Percentiles rank a stretch among this genome's conserved stretches.
Evolutionary conservation across 2,329 filamentous ascomycete species (phyloP).

Genomic region (Lasiodiplodia sp.): DNA sequence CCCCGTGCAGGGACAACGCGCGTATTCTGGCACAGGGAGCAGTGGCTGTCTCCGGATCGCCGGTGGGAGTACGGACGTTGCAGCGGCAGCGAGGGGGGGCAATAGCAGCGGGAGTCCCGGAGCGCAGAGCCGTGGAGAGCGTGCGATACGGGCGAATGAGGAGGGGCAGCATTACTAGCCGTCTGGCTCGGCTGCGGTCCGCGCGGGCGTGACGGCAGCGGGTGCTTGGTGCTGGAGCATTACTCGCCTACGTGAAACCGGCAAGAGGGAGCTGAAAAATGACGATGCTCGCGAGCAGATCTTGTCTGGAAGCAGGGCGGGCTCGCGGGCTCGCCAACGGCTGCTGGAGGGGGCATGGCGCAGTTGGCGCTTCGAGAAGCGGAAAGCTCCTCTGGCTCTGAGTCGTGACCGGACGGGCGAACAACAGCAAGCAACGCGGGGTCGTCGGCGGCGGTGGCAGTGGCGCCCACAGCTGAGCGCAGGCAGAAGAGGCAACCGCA

Average conservation of each 20-base stretch:
- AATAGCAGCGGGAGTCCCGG: conserved; percentile 4
- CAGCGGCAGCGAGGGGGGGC: conserved; percentile 1
- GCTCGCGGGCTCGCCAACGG: conserved; percentile 9
- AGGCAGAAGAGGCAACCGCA: not conserved
- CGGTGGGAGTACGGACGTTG: not conserved
- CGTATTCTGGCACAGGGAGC: conserved; percentile 4
- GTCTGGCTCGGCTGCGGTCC: conserved; percentile 20
- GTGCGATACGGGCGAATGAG: not conserved
- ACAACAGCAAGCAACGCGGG: not conserved
- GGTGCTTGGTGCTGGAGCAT: conserved; percentile 7
- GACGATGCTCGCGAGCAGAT: conserved; percentile 24
- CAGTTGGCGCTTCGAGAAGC: conserved; percentile 5
- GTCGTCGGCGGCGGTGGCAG: not conserved
- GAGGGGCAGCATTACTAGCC: not conserved
- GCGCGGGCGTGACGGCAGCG: conserved; percentile 12
- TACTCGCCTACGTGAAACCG: conserved; percentile 24
- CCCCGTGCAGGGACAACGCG: conserved; percentile 19
- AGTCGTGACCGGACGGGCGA: conserved; percentile 15
- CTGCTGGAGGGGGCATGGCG: conserved; percentile 22
- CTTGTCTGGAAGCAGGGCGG: conserved; percentile 20
- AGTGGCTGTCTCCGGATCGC: conserved; percentile 20
- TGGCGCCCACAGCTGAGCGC: conserved; percentile 2
- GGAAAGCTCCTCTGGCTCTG: conserved; percentile 9
- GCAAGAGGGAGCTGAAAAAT: conserved; percentile 20
- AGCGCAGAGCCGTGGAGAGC: not conserved